These are phyloP conservation scores for Saccharum officinarum DNA, from an alignment of 176 grass and related monocot genomes.

Conservation along the genomic window DNA sequence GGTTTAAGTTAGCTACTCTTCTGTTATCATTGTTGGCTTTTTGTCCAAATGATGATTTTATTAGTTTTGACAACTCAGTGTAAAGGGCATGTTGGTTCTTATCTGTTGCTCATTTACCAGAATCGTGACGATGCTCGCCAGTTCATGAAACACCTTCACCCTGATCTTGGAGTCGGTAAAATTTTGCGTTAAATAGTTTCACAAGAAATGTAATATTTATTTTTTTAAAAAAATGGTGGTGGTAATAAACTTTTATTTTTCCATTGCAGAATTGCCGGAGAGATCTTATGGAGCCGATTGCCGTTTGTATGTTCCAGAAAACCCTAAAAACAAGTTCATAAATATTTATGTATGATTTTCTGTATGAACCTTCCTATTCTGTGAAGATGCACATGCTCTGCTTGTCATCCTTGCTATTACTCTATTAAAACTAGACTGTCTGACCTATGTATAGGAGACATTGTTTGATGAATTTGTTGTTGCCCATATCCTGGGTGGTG, in stretches of 20 bases:
- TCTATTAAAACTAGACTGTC: slow-evolving; percentile 35
- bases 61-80: neutral
- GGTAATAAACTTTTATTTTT: neutral
- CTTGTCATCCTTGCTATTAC: slow-evolving; percentile 12
- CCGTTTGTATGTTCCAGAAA: slow-evolving; percentile 96
- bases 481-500: slow-evolving; percentile 96
- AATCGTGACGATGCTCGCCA: slow-evolving; percentile 89
- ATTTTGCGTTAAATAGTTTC: neutral
- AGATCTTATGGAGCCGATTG: slow-evolving; percentile 96
- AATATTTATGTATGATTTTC: slow-evolving; percentile 97
- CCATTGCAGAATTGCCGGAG: slow-evolving; percentile 77
- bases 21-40: neutral
- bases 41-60: neutral
- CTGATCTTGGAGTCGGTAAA: slow-evolving; percentile 93
- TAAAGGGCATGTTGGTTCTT: slow-evolving; percentile 24
- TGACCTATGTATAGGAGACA: slow-evolving; percentile 73
- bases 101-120: slow-evolving; percentile 43
- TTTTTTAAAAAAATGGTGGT: neutral
- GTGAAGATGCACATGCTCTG: slow-evolving; percentile 13
- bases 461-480: slow-evolving; percentile 98
- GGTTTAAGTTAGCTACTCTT: slow-evolving; percentile 1
- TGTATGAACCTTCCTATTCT: slow-evolving; percentile 50
- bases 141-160: slow-evolving; percentile 90
- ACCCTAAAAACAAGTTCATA: slow-evolving; percentile 96
- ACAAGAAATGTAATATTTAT: neutral